Percentiles rank a stretch among this genome's conserved stretches.
Conservation (phyloP, 257 asterid genomes). For the Leptodermis oblonga region DNA sequence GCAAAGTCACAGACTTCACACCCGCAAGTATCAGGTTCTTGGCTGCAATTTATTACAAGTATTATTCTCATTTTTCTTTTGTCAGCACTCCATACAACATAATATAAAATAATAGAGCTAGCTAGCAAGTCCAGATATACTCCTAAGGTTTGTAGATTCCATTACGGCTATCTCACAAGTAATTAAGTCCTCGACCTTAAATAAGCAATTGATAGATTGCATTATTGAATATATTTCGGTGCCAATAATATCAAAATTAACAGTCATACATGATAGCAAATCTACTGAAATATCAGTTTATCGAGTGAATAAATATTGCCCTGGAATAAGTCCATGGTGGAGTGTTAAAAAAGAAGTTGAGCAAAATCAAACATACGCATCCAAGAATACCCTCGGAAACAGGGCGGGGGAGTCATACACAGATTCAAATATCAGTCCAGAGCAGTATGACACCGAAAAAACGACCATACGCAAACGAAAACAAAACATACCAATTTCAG, state of each 20-base stretch:
- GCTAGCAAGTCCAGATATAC: background rate
- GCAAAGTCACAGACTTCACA: constrained; percentile 88
- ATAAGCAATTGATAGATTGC: background rate
- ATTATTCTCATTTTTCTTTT: background rate
- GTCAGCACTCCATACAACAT: background rate
- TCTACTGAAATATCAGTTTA: background rate
- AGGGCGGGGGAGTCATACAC: too few relatives aligned
- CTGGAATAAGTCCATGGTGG: background rate
- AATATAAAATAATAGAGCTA: too few relatives aligned
- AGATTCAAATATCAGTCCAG: background rate
- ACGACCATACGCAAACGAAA: background rate
- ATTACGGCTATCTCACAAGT: background rate
- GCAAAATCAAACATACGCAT: background rate
- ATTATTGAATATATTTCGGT: background rate
- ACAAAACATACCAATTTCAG: constrained; percentile 58
- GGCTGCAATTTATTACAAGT: constrained; percentile 49
- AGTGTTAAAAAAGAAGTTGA: background rate
- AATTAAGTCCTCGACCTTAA: background rate
- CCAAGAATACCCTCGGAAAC: background rate
- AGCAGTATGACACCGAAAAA: background rate
- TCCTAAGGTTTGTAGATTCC: background rate
- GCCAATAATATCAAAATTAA: background rate
- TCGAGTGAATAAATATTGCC: background rate
- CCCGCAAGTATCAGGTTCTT: constrained; percentile 94
- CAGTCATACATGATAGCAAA: background rate